phyloP scores from a whole-genome alignment of 1,284 basidiomycete species.

The Apiotrichum porosum region DNA sequence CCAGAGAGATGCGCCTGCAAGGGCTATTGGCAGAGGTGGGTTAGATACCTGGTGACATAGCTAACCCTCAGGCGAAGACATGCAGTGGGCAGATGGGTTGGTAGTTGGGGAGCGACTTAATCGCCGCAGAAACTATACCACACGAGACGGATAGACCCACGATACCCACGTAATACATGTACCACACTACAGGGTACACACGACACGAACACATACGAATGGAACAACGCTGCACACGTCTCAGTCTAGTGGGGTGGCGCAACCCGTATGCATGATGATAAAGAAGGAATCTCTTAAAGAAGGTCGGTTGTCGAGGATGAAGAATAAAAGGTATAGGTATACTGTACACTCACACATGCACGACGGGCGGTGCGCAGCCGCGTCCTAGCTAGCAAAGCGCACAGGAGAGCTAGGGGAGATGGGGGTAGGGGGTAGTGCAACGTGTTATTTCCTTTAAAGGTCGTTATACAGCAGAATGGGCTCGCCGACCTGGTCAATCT shows the following conservation, averaged over 20 bases:
- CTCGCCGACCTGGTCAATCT: conserved; percentile 90
- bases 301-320: too few relatives aligned
- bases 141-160: too few relatives aligned
- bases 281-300: too few relatives aligned
- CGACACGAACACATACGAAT: too few relatives aligned
- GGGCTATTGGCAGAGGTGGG: conserved; percentile 17
- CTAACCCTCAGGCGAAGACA: conserved; percentile 13
- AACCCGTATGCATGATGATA: background rate
- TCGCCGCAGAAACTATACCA: too few relatives aligned
- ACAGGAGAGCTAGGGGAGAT: background rate
- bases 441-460: conserved; percentile 52
- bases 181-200: too few relatives aligned
- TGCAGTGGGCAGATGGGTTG: conserved; percentile 17
- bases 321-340: background rate
- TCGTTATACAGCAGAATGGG: conserved; percentile 89
- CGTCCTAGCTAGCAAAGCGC: too few relatives aligned
- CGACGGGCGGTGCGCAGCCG: too few relatives aligned
- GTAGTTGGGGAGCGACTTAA: too few relatives aligned
- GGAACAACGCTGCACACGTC: too few relatives aligned
- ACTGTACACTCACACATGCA: background rate
- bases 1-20: conserved; percentile 14
- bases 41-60: background rate
- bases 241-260: too few relatives aligned
- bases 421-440: background rate
- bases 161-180: too few relatives aligned